Evolutionary conservation across 1,139 yeast species (phyloP).

Genomic region (Geotrichum siamense): DNA sequence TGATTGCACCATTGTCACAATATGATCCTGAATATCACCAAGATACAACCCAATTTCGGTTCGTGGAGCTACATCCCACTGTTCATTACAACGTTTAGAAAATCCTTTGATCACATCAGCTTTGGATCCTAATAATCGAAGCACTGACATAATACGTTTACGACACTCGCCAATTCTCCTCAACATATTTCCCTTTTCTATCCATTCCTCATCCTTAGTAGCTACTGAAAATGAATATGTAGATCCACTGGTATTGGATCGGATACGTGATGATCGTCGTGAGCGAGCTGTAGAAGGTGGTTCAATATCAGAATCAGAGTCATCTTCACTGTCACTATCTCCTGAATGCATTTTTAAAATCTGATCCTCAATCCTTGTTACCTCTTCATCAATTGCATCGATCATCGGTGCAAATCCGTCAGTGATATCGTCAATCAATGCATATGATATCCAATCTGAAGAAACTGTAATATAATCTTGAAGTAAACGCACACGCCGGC

Average conservation of each 20-base stretch:
- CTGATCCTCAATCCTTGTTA: conserved; percentile 84
- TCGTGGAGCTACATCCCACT: conserved; percentile 67
- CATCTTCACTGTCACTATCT: conserved; percentile 34
- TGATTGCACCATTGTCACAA: conserved; percentile 90
- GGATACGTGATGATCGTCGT: background rate
- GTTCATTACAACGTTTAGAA: conserved; percentile 82
- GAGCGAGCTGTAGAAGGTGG: background rate
- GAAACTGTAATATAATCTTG: conserved; percentile 84
- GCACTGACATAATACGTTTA: conserved; percentile 83
- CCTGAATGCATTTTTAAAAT: conserved; percentile 80
- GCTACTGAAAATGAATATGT: conserved; percentile 5
- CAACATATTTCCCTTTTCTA: conserved; percentile 87
- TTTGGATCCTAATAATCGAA: conserved; percentile 78
- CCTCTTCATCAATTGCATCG: conserved; percentile 84
- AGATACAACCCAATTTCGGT: conserved; percentile 81
- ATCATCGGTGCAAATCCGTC: conserved; percentile 97
- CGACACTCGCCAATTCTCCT: conserved; percentile 92
- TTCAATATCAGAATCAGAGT: conserved; percentile 2
- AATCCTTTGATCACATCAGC: conserved; percentile 96
- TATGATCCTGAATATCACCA: conserved; percentile 83
- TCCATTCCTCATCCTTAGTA: conserved; percentile 44
- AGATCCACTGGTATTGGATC: background rate
- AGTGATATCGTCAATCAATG: conserved; percentile 91
- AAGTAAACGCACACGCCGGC: conserved; percentile 82
- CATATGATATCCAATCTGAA: conserved; percentile 96